Evolutionary conservation across 73 alveolate genomes (phyloP), one percentile per base, ranked within the genome.

Genomic region (Symbiodinium pilosum): DNA sequence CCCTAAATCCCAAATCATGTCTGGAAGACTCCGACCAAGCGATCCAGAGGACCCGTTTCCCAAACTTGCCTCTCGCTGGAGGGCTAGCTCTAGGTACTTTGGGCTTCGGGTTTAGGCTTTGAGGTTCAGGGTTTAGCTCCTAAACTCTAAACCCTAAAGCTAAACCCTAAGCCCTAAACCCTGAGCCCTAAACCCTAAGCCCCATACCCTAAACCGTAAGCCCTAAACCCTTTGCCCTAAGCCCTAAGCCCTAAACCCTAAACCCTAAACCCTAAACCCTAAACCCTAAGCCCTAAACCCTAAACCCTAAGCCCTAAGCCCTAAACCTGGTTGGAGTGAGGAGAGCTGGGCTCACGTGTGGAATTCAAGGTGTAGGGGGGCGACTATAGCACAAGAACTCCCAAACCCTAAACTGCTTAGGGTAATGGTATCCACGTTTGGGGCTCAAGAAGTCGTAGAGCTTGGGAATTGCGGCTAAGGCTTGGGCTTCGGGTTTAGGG

Each of bases 21-120:
- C 95, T 9, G 95, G 21, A 47, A 24, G 34, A 11, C 97, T 91
- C 97, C 14, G 88, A 42, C 97, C 97, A 91, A 8, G 97, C 97
- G 36, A 91, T 91, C 97, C 97, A 91, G 52, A 91, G 77, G 16
- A 91, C 97, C 40, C 97, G 97, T 28, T 40, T 69, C 81, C 97
- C 97, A 28, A 91, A 86, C 68, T 91, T 91, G 75, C 97, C 97
- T 68, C 43, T 71, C 6, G n/a, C n/a, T n/a, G n/a, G n/a, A n/a
- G n/a, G n/a, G n/a, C n/a, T n/a, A n/a, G n/a, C n/a, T n/a, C n/a
- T n/a, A 1, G 32, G 71, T 5, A 7, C 71, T 2, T 54, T 3
- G 71, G 71, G 71, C 12, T 24, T 1, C 0, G 77, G n/a, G 77
- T 59, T 59, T 18, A 59, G 39, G 32, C 38, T 4, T 14, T 59